Evolutionary conservation across 768 basidiomycete species (phyloP).

Genomic region (Lentinula lateritia): DNA sequence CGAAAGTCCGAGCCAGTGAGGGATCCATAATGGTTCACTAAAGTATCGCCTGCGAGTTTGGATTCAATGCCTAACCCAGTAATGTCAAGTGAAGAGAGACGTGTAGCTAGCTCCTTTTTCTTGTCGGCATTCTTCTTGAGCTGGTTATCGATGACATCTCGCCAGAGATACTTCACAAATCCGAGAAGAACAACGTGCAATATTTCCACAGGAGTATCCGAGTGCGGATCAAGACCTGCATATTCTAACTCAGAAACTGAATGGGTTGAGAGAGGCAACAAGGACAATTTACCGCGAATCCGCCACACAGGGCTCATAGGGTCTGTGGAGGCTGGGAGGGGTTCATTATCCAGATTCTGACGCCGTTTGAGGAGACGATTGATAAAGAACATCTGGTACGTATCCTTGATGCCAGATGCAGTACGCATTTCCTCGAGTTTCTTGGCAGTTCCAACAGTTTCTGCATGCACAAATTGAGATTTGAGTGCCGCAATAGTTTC

Average conservation of each 20-base stretch:
- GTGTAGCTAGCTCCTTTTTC: background rate
- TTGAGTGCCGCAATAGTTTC: background rate
- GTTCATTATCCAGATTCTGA: background rate
- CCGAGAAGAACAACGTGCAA: constrained; percentile 16
- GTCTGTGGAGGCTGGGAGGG: background rate
- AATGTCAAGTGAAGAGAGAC: no score
- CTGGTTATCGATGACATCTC: constrained; percentile 6
- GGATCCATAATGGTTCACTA: no score
- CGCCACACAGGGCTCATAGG: background rate
- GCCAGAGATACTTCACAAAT: constrained; percentile 18
- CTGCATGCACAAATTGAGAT: background rate
- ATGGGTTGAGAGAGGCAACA: background rate
- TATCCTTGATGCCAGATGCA: background rate
- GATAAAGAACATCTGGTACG: background rate
- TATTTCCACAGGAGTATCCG: constrained; percentile 15
- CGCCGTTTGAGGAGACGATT: background rate
- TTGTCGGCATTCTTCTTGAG: background rate
- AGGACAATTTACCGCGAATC: background rate
- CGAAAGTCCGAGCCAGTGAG: no score
- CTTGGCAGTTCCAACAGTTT: background rate
- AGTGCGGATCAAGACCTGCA: constrained; percentile 12
- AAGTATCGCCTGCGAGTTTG: no score
- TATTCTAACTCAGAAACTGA: no score
- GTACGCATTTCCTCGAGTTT: background rate
- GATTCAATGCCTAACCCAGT: no score